Base-by-base conservation (phyloP, 139 green algal genomes). In the Marvania coccoides region DNA sequence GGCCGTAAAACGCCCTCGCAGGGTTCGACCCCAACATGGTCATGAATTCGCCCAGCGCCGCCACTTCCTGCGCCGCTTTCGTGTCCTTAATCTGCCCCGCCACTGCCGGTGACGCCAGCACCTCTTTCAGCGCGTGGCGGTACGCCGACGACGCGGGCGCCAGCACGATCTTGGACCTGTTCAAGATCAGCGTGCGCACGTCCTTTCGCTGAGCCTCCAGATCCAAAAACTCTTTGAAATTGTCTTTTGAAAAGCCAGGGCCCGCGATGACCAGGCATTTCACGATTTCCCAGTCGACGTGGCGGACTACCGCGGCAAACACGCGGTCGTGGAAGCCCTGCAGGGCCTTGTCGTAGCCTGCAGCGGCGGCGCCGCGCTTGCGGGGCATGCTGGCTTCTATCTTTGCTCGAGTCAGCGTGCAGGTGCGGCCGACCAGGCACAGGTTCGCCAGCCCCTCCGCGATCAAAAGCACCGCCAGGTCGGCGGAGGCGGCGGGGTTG, bases 201-300 rank as follows among this genome's bases (percentile, higher is more conserved):
- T 78, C 65, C 2, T 58, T 34, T 26, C 75, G 36, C 59, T 79
- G 72, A 26, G 63, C 70, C 33, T 80, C 62, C 67, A 39, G 65
- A 4, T 88, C 74, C 57, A 98, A 59, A 65, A 84, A 91, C 66
- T 85, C 72, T 26, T 80, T 79, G 64, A 98, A 89, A 53, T 77
- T 53, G 61, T 98, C 92, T 76, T 98, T 98, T 12, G 83, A 82
- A 73, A 98, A 98, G 7, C 93, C 93, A 7, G 93, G 93, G 2
- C 91, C 92, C 23, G 93, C 93, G 19, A 98, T 88, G 10, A 98
- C 83, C 14, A 98, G 76, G 70, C 93, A 98, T 56, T 89, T 88
- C 37, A 97, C 84, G 3, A 95, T 67, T 0, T 62, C 67, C 73
- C 92, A 97, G 83, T 97, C 86, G 5, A 97, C 81, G 69, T 96